Percentiles rank a stretch among this genome's conserved stretches.
Evolutionary conservation across 1,139 yeast genomes (phyloP).

Genomic region (Yamadazyma friedrichii): DNA sequence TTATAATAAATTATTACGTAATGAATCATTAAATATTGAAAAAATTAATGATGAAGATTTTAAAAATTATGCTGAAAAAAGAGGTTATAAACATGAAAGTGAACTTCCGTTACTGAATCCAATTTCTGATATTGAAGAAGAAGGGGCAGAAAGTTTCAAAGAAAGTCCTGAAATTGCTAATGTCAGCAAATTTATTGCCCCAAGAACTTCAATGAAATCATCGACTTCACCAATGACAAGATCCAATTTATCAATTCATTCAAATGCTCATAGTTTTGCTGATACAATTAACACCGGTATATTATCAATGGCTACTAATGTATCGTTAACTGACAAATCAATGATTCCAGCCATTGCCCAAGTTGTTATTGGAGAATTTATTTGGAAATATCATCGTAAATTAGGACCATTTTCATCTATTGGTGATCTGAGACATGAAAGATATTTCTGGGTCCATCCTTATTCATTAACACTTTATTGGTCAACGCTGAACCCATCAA

Average conservation of each 20-base stretch:
- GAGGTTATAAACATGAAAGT: constrained; percentile 42
- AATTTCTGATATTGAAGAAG: constrained; percentile 12
- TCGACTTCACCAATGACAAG: constrained; percentile 18
- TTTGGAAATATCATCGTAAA: constrained; percentile 81
- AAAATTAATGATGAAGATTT: constrained; percentile 47
- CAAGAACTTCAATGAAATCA: constrained; percentile 3
- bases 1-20: constrained; percentile 54
- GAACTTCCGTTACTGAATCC: constrained; percentile 18
- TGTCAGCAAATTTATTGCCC: constrained; percentile 17
- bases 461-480: constrained; percentile 88
- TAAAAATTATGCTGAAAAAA: constrained; percentile 43
- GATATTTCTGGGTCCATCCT: constrained; percentile 97
- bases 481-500: constrained; percentile 80
- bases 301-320: constrained; percentile 65
- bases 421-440: constrained; percentile 80
- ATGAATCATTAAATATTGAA: constrained; percentile 43
- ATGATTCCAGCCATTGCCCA: constrained; percentile 90
- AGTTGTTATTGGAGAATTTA: constrained; percentile 88
- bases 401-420: constrained; percentile 73
- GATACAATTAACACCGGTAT: constrained; percentile 36
- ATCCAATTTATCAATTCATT: constrained; percentile 33
- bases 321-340: constrained; percentile 66
- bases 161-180: constrained; percentile 17
- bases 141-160: background rate
- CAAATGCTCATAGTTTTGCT: constrained; percentile 20